Evolutionary conservation across 1,139 yeast species (phyloP).

Genomic region (Suhomyces maxii): DNA sequence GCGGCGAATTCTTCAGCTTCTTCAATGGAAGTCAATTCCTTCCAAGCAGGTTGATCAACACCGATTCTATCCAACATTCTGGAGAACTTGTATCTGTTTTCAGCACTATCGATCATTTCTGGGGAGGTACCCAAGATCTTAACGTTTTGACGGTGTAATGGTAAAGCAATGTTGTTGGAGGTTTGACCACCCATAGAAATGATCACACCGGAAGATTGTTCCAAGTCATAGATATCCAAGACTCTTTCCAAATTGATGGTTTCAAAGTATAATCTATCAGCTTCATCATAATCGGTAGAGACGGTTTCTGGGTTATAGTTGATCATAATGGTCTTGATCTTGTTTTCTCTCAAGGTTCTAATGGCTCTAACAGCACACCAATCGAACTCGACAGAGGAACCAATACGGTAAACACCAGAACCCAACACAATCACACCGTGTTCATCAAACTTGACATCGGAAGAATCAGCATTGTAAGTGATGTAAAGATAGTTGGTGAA

Average conservation of each 20-base stretch:
- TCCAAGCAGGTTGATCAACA: slow-evolving; percentile 99
- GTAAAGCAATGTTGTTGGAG: slow-evolving; percentile 92
- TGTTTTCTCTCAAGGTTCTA: slow-evolving; percentile 86
- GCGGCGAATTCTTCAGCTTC: slow-evolving; percentile 95
- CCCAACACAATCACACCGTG: slow-evolving; percentile 90
- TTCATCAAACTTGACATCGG: slow-evolving; percentile 81
- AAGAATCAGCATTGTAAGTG: slow-evolving; percentile 91
- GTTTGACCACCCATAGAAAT: slow-evolving; percentile 99
- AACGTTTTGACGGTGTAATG: slow-evolving; percentile 91
- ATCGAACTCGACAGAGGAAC: slow-evolving; percentile 92
- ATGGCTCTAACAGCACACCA: slow-evolving; percentile 98
- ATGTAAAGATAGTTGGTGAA: slow-evolving; percentile 91
- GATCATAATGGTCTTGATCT: slow-evolving; percentile 91
- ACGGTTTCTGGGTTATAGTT: slow-evolving; percentile 99
- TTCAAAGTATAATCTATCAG: slow-evolving; percentile 95
- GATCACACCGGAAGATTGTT: slow-evolving; percentile 87
- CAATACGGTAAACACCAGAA: slow-evolving; percentile 93
- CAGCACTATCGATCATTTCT: slow-evolving; percentile 98
- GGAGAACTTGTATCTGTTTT: slow-evolving; percentile 95
- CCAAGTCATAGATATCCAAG: slow-evolving; percentile 91
- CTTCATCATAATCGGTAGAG: slow-evolving; percentile 97
- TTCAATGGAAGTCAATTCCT: slow-evolving; percentile 88
- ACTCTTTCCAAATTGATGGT: slow-evolving; percentile 94
- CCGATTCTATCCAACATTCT: slow-evolving; percentile 96
- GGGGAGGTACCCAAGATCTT: slow-evolving; percentile 97